Evolutionary conservation across 345 rosid species (phyloP).

Genomic region (Camelina neglecta): DNA sequence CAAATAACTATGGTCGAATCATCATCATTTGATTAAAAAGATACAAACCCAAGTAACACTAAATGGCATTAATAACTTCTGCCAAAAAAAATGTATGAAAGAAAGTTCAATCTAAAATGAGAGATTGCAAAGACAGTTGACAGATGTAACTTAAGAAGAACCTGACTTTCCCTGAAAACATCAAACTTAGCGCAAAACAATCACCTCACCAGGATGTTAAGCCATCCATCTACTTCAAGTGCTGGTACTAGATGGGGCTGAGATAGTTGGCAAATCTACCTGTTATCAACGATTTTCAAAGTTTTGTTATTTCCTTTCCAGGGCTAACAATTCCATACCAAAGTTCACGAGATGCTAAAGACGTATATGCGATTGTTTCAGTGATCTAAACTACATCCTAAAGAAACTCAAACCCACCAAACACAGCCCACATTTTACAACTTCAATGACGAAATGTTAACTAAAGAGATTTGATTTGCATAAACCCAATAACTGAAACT

Average conservation of each 20-base stretch:
- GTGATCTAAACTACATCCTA: constrained; percentile 9
- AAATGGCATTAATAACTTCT: constrained; percentile 7
- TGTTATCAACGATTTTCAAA: constrained; percentile 38
- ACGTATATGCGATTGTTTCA: background rate
- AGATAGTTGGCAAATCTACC: constrained; percentile 80
- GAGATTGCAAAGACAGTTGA: constrained; percentile 15
- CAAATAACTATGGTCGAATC: constrained; percentile 18
- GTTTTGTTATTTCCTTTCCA: background rate
- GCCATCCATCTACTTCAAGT: constrained; percentile 20
- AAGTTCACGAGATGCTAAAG: background rate
- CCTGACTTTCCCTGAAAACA: constrained; percentile 26
- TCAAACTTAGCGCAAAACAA: constrained; percentile 16
- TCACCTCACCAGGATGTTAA: background rate
- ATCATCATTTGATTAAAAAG: constrained; percentile 27
- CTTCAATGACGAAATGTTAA: background rate
- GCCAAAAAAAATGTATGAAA: constrained; percentile 4
- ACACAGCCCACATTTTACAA: background rate
- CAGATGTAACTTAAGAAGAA: constrained; percentile 37
- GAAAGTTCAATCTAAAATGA: constrained; percentile 11
- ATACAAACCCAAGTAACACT: constrained; percentile 17
- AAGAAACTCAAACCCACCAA: background rate
- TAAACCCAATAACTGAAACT: background rate
- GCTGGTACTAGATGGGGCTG: constrained; percentile 71
- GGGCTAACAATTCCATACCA: no score
- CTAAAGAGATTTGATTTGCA: background rate